Conservation (phyloP, 2,329 filamentous ascomycete genomes). For the Monilinia fructigena region DNA sequence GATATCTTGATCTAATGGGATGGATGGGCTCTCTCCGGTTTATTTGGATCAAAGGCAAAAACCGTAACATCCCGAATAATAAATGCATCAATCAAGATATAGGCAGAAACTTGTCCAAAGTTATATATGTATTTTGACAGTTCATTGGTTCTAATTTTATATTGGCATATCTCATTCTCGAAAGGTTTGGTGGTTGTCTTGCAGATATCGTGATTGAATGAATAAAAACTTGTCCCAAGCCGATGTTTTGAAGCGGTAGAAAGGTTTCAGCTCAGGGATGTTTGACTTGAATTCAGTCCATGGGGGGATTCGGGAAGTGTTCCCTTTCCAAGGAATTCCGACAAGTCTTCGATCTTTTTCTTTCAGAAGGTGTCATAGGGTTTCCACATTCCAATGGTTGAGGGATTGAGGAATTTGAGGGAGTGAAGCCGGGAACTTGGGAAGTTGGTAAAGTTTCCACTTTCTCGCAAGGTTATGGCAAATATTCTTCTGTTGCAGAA, state of each 20-base stretch:
- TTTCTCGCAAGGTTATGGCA: conserved; percentile 2
- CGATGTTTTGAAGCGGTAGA: not conserved
- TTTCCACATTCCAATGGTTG: conserved; percentile 12
- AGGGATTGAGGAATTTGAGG: conserved; percentile 6
- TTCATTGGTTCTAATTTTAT: not conserved
- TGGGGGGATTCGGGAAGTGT: not conserved
- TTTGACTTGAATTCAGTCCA: not conserved
- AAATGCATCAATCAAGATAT: too few species aligned
- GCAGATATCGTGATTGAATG: not conserved
- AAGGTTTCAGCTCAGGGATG: conserved; percentile 17
- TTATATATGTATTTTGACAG: not conserved
- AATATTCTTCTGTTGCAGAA: not conserved
- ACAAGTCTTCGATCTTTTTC: not conserved
- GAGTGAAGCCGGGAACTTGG: not conserved
- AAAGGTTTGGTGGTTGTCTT: conserved; percentile 2
- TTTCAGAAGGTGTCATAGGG: not conserved
- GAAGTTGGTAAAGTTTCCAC: not conserved
- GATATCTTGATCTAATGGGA: not conserved
- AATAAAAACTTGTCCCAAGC: conserved; percentile 4
- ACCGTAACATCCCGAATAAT: too few species aligned
- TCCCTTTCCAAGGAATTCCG: not conserved
- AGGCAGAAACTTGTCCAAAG: not conserved
- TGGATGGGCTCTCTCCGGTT: not conserved
- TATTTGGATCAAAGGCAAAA: not conserved
- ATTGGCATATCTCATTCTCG: not conserved